phyloP scores from a whole-genome alignment of 164 flowering plant genomes.

The Sedum album region DNA sequence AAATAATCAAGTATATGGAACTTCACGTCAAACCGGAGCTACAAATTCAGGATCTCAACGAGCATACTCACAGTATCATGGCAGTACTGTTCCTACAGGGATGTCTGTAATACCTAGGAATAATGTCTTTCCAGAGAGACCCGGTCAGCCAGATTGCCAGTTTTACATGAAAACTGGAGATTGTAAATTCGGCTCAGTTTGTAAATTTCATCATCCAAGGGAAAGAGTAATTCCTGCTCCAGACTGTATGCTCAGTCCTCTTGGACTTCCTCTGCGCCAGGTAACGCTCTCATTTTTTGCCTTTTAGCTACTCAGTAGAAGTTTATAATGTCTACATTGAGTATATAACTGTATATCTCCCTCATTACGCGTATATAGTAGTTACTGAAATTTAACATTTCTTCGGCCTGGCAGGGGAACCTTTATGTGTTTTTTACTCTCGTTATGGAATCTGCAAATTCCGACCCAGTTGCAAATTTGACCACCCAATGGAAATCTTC shows the following conservation, averaged over 20 bases:
- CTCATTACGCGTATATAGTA: too few species aligned
- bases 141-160: constrained; percentile 95
- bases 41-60: constrained; percentile 41
- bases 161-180: constrained; percentile 99
- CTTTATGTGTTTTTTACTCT: constrained; percentile 81
- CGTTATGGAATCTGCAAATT: constrained; percentile 96
- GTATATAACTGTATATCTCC: too few species aligned
- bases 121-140: constrained; percentile 90
- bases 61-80: constrained; percentile 39
- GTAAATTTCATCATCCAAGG: constrained; percentile 89
- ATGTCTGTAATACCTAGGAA: constrained; percentile 69
- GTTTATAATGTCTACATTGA: too few species aligned
- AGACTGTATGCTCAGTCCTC: constrained; percentile 75
- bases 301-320: not conserved
- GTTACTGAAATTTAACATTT: not conserved
- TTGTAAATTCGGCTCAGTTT: constrained; percentile 90
- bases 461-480: constrained; percentile 98
- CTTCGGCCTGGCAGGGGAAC: constrained; percentile 75
- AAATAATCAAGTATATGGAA: constrained; percentile 46
- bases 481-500: constrained; percentile 81
- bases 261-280: constrained; percentile 89
- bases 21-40: constrained; percentile 48
- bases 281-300: constrained; percentile 32
- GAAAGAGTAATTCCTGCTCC: constrained; percentile 82
- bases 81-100: constrained; percentile 57